Evolutionary conservation across 805 yeast species (phyloP).

Genomic region (Teunomyces funiuensis): DNA sequence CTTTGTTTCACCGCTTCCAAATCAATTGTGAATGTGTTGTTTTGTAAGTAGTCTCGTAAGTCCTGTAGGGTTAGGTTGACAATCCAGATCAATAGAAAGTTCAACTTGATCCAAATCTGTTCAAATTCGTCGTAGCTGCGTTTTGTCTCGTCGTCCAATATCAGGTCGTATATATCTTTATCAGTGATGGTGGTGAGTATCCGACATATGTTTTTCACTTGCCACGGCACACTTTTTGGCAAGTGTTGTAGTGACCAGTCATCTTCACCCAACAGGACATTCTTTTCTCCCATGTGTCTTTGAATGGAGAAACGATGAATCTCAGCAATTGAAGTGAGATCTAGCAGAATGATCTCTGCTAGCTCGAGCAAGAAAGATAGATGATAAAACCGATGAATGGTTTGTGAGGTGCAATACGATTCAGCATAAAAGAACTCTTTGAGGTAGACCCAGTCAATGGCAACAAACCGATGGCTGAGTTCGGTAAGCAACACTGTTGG

Average conservation of each 20-base stretch:
- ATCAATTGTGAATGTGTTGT: neutral
- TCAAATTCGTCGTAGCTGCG: slow-evolving; percentile 17
- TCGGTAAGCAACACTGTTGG: slow-evolving; percentile 13
- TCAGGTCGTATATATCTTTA: slow-evolving; percentile 11
- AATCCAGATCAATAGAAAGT: slow-evolving; percentile 25
- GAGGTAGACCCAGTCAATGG: slow-evolving; percentile 12
- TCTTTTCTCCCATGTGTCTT: neutral
- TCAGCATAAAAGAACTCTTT: slow-evolving; percentile 13
- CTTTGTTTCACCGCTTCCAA: neutral
- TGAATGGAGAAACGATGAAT: slow-evolving; percentile 7
- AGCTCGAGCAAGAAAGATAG: slow-evolving; percentile 10
- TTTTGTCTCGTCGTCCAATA: slow-evolving; percentile 24
- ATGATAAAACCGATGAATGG: slow-evolving; percentile 9
- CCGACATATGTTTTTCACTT: slow-evolving; percentile 7
- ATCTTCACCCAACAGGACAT: neutral
- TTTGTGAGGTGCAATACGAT: neutral
- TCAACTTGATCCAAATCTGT: slow-evolving; percentile 25
- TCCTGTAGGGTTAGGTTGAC: slow-evolving; percentile 13
- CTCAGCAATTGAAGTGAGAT: slow-evolving; percentile 14
- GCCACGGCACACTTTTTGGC: slow-evolving; percentile 8
- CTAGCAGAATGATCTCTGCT: slow-evolving; percentile 12
- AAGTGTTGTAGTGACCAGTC: neutral
- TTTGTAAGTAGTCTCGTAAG: neutral
- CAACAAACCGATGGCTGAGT: slow-evolving; percentile 11
- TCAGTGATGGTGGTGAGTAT: slow-evolving; percentile 11